Evolutionary conservation across 306 rosid species (phyloP), one percentile per base, ranked within the genome.

Genomic region (Medicago truncatula): DNA sequence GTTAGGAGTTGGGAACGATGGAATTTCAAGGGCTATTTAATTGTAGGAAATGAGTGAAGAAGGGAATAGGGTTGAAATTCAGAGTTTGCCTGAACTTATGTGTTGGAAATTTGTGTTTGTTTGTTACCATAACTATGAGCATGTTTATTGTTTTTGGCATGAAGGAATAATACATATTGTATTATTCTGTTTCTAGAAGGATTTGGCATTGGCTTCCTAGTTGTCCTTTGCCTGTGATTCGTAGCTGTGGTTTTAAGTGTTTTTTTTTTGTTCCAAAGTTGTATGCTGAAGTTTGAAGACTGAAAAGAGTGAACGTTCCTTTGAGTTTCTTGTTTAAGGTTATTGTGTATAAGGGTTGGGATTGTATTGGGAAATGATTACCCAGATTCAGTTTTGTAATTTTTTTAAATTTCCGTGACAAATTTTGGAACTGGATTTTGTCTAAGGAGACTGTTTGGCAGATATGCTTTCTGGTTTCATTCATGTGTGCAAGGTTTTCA

Each of bases 201-300:
- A 90, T 93, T 38, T 95, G 99, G 97, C 97, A 90, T 86, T 95
- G 99, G 99, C 88, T 92, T 56, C 92, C 93, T 38, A 90, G 81
- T 73, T 89, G 96, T 76, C 92, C 93, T 41, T 65, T 92, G 78
- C 93, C 97, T 46, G 81, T 82, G 1, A 90, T 85, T 80, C 90
- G 96, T 85, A 89, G 91, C 78, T 90, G 89, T 77, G 97, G 97
- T 34, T 92, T 95, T 73, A 84, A 78, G 84, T 92, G n/a, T 97
- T 89, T 90, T 67, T 92, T 97, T 59, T 95, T 84, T 83, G 87
- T 89, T 69, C 97, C 97, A 0, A 75, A 84, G 9, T 76, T 92
- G 3, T 83, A 84, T 80, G 91, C 97, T 47, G 75, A 80, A 44
- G 76, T 84, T 6, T 71, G 78, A 70, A 23, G 15, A 20, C 5